A percentile compares a stretch with the other conserved stretches of the same genome.
phyloP scores from a whole-genome alignment of 2,329 filamentous ascomycete genomes.

The Neoscytalidium dimidiatum region DNA sequence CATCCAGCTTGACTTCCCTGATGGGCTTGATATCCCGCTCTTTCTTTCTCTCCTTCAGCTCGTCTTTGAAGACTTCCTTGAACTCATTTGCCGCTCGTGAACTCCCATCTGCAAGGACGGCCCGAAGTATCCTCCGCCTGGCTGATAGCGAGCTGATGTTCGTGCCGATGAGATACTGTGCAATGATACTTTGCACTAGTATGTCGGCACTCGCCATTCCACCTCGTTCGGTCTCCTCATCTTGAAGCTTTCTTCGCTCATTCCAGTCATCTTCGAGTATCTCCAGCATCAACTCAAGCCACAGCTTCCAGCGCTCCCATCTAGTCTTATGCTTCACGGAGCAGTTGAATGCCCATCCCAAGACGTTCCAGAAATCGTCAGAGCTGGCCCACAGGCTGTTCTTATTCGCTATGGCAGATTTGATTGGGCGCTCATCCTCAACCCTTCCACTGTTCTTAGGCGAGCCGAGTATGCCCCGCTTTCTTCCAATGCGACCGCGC shows the following conservation, averaged over 20 bases:
- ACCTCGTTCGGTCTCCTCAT: slow-evolving; percentile 35
- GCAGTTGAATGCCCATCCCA: slow-evolving; percentile 94
- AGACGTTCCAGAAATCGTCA: slow-evolving; percentile 83
- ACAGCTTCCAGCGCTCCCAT: slow-evolving; percentile 80
- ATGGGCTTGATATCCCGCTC: slow-evolving; percentile 26
- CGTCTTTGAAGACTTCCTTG: slow-evolving; percentile 67
- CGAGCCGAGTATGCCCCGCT: slow-evolving; percentile 22
- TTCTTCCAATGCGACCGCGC: neutral
- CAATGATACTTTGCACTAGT: slow-evolving; percentile 60
- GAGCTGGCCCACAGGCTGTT: slow-evolving; percentile 73
- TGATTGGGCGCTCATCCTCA: slow-evolving; percentile 48
- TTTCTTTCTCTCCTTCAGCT: slow-evolving; percentile 54
- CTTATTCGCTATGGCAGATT: slow-evolving; percentile 61
- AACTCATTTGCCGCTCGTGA: slow-evolving; percentile 57
- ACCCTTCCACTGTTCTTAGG: neutral
- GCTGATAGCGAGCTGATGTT: slow-evolving; percentile 38
- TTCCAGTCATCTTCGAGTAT: slow-evolving; percentile 72
- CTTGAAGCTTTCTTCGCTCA: slow-evolving; percentile 56
- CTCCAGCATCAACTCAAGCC: slow-evolving; percentile 79
- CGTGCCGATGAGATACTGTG: slow-evolving; percentile 56
- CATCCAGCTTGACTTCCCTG: slow-evolving; percentile 14
- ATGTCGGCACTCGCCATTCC: slow-evolving; percentile 24
- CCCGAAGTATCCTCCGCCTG: slow-evolving; percentile 60
- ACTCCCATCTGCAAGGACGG: slow-evolving; percentile 67
- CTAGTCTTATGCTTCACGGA: slow-evolving; percentile 70